Conservation (phyloP, 2,329 filamentous ascomycete species). For the Clarireedia paspali region DNA sequence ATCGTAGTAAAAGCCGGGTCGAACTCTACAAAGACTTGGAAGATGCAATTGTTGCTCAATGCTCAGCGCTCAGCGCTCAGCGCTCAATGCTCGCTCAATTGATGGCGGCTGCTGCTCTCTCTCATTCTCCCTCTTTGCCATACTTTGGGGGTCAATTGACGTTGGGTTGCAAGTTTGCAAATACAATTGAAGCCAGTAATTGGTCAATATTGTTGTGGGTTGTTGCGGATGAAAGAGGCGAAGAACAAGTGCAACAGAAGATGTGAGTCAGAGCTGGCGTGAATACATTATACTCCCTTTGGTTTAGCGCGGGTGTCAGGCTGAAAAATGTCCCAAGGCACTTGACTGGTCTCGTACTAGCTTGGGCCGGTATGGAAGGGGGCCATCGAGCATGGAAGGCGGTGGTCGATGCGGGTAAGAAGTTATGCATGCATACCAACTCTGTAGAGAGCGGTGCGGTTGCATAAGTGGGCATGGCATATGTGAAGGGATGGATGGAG, state of each 20-base stretch:
- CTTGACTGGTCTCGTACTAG: not conserved
- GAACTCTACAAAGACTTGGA: not conserved
- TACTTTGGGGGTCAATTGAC: not conserved
- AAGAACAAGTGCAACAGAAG: not conserved
- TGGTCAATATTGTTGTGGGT: conserved; percentile 4
- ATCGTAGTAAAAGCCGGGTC: not conserved
- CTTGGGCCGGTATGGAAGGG: not conserved
- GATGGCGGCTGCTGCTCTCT: not conserved
- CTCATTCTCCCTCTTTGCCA: not conserved
- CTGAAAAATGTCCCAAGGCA: not conserved
- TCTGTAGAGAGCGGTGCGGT: not conserved
- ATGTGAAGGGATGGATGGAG: too few species aligned
- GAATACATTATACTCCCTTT: not conserved
- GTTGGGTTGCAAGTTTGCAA: conserved; percentile 1
- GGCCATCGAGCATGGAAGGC: not conserved
- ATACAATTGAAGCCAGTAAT: conserved; percentile 3
- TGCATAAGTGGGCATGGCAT: conserved; percentile 1
- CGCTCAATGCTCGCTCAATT: too few species aligned
- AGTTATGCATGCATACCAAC: not conserved
- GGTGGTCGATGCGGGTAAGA: conserved; percentile 4
- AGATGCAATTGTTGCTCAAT: too few species aligned
- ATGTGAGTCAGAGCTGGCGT: not conserved
- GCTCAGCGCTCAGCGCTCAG: too few species aligned
- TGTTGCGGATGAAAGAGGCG: conserved; percentile 4
- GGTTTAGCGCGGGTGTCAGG: not conserved